Base-by-base conservation (phyloP, 257 asterid genomes). In the Echites panduratus region DNA sequence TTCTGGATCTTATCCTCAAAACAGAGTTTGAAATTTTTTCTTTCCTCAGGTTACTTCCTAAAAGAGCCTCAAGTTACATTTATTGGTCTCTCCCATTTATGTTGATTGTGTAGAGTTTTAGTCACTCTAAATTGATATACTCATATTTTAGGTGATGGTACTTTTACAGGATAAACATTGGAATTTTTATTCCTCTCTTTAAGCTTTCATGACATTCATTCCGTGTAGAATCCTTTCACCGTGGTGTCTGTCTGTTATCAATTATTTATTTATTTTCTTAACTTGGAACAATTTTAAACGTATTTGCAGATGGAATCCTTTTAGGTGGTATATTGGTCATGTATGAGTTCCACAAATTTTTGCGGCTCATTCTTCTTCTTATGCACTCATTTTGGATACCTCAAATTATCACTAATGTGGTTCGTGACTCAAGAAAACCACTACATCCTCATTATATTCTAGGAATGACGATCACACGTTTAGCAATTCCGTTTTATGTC, bases 381-480 rank as follows among this genome's bases (percentile, higher is more conserved):
- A 83, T 92, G 48, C 95, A 95, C 85, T 90, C 99, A 27, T 92
- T 89, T 77, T 95, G 99, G 99, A 83, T 95, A 62, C 98, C 98
- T 7, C 99, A 95, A 85, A 87, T 95, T 80, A 75, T 85, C 74
- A 87, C 87, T 50, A 95, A 92, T 38, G 84, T 92, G 43, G 80
- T 86, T 49, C 93, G 97, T 13, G 98, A 95, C 86, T 90, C 90
- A 68, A 95, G 98, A 78, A 95, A 95, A 75, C 95, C 99, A 9
- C 68, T 95, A 82, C 98, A 95, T 79, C 98, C 97, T 80, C 97
- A 91, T 81, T 95, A 90, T 70, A 87, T 95, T 67, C 67, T 94
- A 24, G 99, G 99, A 79, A 95, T 95, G 87, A 85, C 95, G 32
- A 35, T 86, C 70, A 95, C 96, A 68, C 95, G 99, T n/a, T 76